Evolutionary conservation across 306 rosid species (phyloP).

Genomic region (Rosa chinensis): DNA sequence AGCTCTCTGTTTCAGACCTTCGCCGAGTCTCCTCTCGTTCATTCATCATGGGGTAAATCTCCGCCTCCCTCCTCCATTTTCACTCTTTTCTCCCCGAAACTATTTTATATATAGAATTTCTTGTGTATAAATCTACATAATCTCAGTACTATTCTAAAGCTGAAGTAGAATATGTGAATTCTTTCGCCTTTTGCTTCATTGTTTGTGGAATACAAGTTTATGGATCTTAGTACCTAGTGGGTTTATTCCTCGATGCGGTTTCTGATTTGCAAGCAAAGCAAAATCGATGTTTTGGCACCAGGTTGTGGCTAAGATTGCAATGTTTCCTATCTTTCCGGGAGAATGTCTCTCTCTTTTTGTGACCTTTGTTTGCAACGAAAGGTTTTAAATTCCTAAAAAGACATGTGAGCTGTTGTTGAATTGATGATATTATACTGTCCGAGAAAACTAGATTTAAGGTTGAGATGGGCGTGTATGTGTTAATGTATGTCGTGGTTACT

Average conservation of each 20-base stretch:
- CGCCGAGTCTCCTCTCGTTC: slow-evolving; percentile 11
- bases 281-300: neutral
- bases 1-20: slow-evolving; percentile 1
- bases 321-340: too few species aligned
- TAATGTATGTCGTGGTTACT: too few species aligned
- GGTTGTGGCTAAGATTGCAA: neutral
- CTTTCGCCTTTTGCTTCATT: neutral
- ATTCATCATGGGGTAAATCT: slow-evolving; percentile 54
- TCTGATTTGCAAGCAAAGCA: neutral
- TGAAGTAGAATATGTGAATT: neutral
- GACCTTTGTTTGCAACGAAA: too few species aligned
- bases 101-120: neutral
- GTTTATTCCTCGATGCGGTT: too few species aligned
- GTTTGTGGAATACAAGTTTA: neutral
- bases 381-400: too few species aligned
- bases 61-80: neutral
- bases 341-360: too few species aligned
- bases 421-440: too few species aligned
- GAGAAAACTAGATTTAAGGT: too few species aligned
- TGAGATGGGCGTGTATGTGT: too few species aligned
- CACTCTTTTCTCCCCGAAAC: neutral
- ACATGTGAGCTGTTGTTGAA: too few species aligned
- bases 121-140: neutral
- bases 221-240: neutral
- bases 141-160: neutral